Evolutionary conservation across 148 eudicot genomes (phyloP), one percentile per base, ranked within the genome.

Genomic region (Vaccinium darrowii): DNA sequence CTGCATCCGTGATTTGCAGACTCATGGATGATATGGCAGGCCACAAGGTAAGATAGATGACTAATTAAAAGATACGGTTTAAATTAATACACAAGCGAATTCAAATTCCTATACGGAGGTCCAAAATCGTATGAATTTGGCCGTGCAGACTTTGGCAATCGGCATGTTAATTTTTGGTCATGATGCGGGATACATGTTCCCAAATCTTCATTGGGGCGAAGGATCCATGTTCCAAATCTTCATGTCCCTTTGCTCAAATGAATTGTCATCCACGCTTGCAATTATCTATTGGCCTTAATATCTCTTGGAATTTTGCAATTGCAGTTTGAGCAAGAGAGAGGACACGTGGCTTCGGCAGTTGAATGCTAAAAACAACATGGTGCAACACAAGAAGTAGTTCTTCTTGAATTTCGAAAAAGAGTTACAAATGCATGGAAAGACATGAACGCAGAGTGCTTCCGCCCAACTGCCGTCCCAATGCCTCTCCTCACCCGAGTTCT

Each of bases 371-470:
- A 84, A 25, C 84, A 86, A 43, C 82, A 91, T 51, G 86, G 88
- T 0, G 85, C 83, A 15, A 33, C 90, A 0, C 74, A 87, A 19
- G 85, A 88, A 21, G 84, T 83, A 75, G 88, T 84, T 0, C 14
- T 81, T 67, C 71, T 78, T 33, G 87, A 86, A 67, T 39, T 90
- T 39, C 60, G 16, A 4, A 53, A 84, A 18, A 30, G 58, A 74
- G 73, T 90, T 5, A 85, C 84, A 0, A 65, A 71, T 39, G 88
- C 92, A 25, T 90, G 93, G 92, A 91, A 88, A 83, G 91, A 83
- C 16, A 57, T 91, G 12, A 90, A 91, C 51, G 78, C 81, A 69
- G 89, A 86, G n/a, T 87, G 83, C 81, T 69, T 90, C 1, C 84
- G 21, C 51, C 93, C 91, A 36, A 65, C 83, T 27, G 43, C 21